Conservation (phyloP, 1,284 basidiomycete genomes). For the Ustilago loliicola region DNA sequence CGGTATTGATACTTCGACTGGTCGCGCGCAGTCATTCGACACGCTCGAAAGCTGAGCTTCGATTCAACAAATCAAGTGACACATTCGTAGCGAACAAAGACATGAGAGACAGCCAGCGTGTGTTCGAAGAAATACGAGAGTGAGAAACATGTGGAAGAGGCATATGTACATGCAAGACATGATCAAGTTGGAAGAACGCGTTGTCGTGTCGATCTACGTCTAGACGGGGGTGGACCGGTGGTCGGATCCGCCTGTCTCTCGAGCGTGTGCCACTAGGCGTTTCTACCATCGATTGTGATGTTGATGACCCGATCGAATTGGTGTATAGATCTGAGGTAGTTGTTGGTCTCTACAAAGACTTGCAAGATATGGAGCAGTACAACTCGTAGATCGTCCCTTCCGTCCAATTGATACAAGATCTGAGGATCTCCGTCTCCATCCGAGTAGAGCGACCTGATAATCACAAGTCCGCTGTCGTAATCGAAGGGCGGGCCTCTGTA, state of each 20-base stretch:
- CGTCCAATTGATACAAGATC: neutral
- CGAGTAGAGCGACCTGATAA: too few species aligned
- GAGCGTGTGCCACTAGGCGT: neutral
- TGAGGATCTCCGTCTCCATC: neutral
- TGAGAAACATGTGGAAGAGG: neutral
- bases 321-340: neutral
- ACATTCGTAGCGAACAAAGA: neutral
- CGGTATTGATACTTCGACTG: slow-evolving; percentile 1
- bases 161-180: neutral
- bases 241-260: neutral
- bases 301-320: neutral
- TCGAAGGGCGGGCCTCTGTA: too few species aligned
- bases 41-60: neutral
- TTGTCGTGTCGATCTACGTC: too few species aligned
- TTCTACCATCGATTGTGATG: neutral
- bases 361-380: neutral
- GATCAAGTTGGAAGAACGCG: neutral
- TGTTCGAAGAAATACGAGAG: neutral
- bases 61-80: neutral
- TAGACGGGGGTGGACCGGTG: neutral
- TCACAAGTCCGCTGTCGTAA: too few species aligned
- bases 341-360: neutral
- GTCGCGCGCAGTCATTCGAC: neutral
- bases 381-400: neutral
- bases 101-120: neutral